Evolutionary conservation across 208 protist species (phyloP).

Genomic region (Leishmania aethiopica): DNA sequence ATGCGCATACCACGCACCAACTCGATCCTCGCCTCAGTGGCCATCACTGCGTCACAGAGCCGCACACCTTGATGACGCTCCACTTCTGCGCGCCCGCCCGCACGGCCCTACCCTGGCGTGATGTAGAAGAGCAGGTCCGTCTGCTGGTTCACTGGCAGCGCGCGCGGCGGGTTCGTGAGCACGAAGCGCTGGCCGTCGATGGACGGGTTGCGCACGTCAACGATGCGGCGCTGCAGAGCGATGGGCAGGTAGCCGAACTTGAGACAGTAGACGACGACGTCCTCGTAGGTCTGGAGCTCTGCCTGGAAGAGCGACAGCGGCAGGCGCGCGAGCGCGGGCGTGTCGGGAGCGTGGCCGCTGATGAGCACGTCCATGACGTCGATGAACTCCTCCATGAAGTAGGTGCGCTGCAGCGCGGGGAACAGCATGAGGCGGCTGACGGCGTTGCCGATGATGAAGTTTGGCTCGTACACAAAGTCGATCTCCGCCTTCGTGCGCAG

Average conservation of each 20-base stretch:
- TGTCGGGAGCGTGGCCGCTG: conserved; percentile 58
- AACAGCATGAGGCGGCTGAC: conserved; percentile 82
- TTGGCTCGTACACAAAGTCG: conserved; percentile 86
- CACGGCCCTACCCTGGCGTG: conserved; percentile 32
- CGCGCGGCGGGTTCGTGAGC: conserved; percentile 77
- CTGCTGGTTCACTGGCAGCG: conserved; percentile 54
- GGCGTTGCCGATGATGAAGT: conserved; percentile 85
- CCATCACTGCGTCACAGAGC: background rate
- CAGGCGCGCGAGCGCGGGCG: conserved; percentile 63
- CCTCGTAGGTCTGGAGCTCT: conserved; percentile 69
- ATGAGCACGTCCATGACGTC: conserved; percentile 83
- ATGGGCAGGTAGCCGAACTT: conserved; percentile 71
- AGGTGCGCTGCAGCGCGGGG: conserved; percentile 66
- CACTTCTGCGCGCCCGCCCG: background rate
- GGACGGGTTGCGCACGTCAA: conserved; percentile 51
- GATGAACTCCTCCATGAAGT: conserved; percentile 86
- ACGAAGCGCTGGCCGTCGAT: conserved; percentile 81
- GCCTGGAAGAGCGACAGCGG: conserved; percentile 52
- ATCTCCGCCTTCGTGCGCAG: conserved; percentile 62
- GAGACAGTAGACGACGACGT: conserved; percentile 73
- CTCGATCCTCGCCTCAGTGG: background rate
- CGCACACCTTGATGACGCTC: background rate
- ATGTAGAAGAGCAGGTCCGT: conserved; percentile 78
- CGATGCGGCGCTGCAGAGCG: conserved; percentile 72
- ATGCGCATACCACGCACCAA: background rate